Conservation (phyloP, 2,329 filamentous ascomycete genomes). For the Alternaria consortialis region DNA sequence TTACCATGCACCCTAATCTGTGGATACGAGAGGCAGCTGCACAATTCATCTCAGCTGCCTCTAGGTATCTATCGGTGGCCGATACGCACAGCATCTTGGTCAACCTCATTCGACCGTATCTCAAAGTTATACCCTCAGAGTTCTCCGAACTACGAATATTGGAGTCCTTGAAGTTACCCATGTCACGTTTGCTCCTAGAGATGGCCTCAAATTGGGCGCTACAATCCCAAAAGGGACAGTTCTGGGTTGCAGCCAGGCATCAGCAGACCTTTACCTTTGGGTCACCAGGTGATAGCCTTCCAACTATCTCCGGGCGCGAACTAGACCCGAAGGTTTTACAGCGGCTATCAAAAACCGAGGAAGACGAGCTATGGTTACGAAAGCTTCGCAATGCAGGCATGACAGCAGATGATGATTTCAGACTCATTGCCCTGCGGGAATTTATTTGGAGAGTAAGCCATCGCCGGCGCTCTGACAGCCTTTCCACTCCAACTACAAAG, state of each 20-base stretch:
- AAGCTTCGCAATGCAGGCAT: conserved; percentile 87
- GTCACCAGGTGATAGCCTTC: conserved; percentile 63
- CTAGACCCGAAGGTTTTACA: conserved; percentile 66
- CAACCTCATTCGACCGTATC: conserved; percentile 81
- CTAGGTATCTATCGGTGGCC: conserved; percentile 77
- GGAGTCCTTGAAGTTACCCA: conserved; percentile 81
- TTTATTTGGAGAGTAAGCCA: conserved; percentile 89
- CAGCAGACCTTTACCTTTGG: conserved; percentile 75
- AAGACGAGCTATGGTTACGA: conserved; percentile 92
- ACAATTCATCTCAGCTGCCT: conserved; percentile 81
- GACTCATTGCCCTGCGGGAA: conserved; percentile 83
- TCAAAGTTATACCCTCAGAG: conserved; percentile 75
- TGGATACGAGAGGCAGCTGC: conserved; percentile 94
- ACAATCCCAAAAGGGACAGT: conserved; percentile 80
- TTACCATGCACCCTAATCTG: conserved; percentile 90
- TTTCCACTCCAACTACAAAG: conserved; percentile 51
- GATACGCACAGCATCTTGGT: conserved; percentile 85
- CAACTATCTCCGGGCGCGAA: conserved; percentile 66
- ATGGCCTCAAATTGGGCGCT: conserved; percentile 85
- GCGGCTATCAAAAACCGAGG: conserved; percentile 79
- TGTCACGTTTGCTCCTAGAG: conserved; percentile 83
- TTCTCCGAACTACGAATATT: conserved; percentile 79
- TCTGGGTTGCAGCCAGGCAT: conserved; percentile 82
- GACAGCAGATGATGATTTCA: conserved; percentile 83
- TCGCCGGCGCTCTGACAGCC: conserved; percentile 68